Base-by-base conservation (phyloP, 164 flowering plant genomes). In the Chloranthus sessilifolius region DNA sequence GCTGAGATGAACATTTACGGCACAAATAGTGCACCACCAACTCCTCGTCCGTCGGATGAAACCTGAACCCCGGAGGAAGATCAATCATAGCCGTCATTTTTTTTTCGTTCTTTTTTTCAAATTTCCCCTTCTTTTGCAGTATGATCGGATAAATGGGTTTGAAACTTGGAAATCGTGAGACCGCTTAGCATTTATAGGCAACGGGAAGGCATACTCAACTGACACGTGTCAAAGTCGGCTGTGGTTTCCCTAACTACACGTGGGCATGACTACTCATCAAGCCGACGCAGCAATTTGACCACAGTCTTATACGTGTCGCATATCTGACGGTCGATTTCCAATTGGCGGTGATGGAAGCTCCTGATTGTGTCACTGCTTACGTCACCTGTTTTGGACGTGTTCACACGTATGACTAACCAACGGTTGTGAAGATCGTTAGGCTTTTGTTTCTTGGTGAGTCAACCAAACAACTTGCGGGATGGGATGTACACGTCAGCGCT, bases 111-210 rank as follows among this genome's bases (percentile, higher is more conserved):
- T 14, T 21, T 12, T 12, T 5, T 12, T 6, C 15, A 8, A 15
- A 14, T 7, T 28, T 9, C n/a, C 35, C 39, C 23, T 37, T 22
- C 12, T 7, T 20, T 16, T 2, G 14, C 19, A 22, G 3, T 11
- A 43, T 15, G 30, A 7, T 11, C 15, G 20, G 11, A 22, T 8
- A 21, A n/a, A 39, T 26, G 43, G 7, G 43, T 22, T 28, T 56
- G 53, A 56, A 56, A 48, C 61, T 21, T 45, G 3, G 14, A 15
- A 44, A 22, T 5, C 22, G 48, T 5, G 24, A 37, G 61, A 27
- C 7, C 2, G 53, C 15, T 7, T 0, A 4, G 45, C 16, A 16
- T 64, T 64, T 77, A 86, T 90, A 86, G 59, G 65, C 74, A 29
- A 73, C 76, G 58, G 82, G 74, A 58, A 74, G 5, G 14, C 14